These are phyloP conservation scores for Guyanaporus albipodus DNA, from an alignment of 768 basidiomycete genomes.

Conservation along the genomic window DNA sequence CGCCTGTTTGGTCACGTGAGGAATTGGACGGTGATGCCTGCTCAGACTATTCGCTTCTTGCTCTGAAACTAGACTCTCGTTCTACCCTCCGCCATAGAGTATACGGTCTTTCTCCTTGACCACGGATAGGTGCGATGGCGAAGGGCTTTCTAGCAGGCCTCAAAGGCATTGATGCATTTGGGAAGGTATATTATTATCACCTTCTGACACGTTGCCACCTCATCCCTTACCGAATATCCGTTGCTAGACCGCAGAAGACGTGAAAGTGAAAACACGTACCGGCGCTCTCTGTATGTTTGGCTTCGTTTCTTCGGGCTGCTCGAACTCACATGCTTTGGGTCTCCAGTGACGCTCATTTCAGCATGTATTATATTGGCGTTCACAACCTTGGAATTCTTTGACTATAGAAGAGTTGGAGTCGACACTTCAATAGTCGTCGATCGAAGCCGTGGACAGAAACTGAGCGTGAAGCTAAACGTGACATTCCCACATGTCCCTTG, in stretches of 20 bases:
- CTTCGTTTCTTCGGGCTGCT: neutral
- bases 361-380: slow-evolving; percentile 90
- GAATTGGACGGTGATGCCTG: no score
- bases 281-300: slow-evolving; percentile 78
- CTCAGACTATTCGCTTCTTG: neutral
- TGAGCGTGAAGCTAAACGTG: slow-evolving; percentile 87
- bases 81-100: slow-evolving; percentile 7
- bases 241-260: slow-evolving; percentile 92
- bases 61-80: neutral
- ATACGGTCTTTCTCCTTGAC: slow-evolving; percentile 16
- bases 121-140: slow-evolving; percentile 49
- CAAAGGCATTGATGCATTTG: slow-evolving; percentile 97
- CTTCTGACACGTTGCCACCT: slow-evolving; percentile 6
- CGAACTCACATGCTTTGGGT: slow-evolving; percentile 5
- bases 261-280: slow-evolving; percentile 96
- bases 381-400: slow-evolving; percentile 91
- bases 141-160: slow-evolving; percentile 73
- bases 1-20: slow-evolving; percentile 23
- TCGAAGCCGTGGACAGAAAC: slow-evolving; percentile 89
- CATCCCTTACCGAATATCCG: slow-evolving; percentile 7
- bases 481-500: slow-evolving; percentile 97
- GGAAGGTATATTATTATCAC: slow-evolving; percentile 63
- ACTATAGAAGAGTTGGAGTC: slow-evolving; percentile 82
- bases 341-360: slow-evolving; percentile 83
- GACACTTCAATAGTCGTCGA: slow-evolving; percentile 95